phyloP scores from a whole-genome alignment of 2,329 filamentous ascomycete species.

The Colletotrichum sp. region DNA sequence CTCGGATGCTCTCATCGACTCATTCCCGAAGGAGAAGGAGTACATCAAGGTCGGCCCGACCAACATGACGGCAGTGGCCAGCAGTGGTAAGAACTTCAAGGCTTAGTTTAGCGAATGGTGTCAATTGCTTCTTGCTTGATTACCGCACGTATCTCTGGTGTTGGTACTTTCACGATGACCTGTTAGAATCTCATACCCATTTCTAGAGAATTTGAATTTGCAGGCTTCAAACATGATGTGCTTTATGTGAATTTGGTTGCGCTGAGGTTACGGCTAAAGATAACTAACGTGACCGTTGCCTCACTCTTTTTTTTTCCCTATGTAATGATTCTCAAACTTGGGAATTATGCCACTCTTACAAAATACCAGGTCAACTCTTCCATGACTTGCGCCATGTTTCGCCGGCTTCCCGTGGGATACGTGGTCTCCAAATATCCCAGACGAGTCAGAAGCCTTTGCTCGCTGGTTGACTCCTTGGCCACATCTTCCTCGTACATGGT shows the following conservation, averaged over 20 bases:
- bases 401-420: background rate
- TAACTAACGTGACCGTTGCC: no score
- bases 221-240: background rate
- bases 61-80: constrained; percentile 36
- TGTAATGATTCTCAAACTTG: background rate
- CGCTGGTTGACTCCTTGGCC: background rate
- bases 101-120: background rate
- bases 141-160: background rate
- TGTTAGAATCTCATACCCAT: background rate
- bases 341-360: background rate
- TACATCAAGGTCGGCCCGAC: constrained; percentile 45
- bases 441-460: background rate
- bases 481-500: background rate
- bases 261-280: background rate
- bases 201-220: background rate
- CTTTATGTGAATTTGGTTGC: background rate
- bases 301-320: no score
- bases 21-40: constrained; percentile 45
- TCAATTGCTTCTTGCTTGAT: background rate
- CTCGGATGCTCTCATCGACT: constrained; percentile 38
- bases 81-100: background rate
- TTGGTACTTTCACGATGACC: background rate
- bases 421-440: background rate
- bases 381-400: background rate
- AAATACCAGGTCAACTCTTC: background rate